Evolutionary conservation across 2,329 filamentous ascomycete genomes (phyloP).

Genomic region (Juglanconis sp.): DNA sequence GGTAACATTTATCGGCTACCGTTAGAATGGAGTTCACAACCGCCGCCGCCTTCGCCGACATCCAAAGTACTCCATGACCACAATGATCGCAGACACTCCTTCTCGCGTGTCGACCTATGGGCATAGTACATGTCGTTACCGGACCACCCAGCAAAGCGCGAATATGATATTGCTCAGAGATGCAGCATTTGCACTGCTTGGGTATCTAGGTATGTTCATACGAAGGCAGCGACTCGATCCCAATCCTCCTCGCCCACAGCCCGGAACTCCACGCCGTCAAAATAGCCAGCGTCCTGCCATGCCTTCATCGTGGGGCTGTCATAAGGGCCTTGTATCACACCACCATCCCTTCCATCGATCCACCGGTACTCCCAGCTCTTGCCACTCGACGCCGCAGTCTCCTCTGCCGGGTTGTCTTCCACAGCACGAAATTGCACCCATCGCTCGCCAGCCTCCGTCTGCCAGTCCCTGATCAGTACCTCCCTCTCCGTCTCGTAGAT

Average conservation of each 20-base stretch:
- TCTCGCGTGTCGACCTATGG: no score
- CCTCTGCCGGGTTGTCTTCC: constrained; percentile 23
- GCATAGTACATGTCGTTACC: no score
- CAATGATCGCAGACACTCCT: no score
- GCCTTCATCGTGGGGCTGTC: constrained; percentile 81
- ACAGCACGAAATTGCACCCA: constrained; percentile 55
- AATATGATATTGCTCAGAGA: not conserved
- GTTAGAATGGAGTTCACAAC: no score
- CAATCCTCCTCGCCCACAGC: constrained; percentile 53
- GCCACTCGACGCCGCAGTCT: constrained; percentile 27
- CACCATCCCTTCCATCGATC: constrained; percentile 82
- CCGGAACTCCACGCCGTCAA: constrained; percentile 83
- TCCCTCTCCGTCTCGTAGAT: constrained; percentile 90
- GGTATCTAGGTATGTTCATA: not conserved
- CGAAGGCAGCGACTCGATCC: constrained; percentile 39
- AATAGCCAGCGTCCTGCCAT: constrained; percentile 91
- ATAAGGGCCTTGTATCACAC: constrained; percentile 79
- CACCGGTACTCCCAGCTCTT: constrained; percentile 87
- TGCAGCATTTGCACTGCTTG: not conserved
- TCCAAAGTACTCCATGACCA: no score
- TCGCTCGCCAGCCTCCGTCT: constrained; percentile 79
- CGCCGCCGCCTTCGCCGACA: no score
- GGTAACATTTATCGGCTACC: no score
- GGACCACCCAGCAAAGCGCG: no score
- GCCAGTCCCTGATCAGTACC: constrained; percentile 76